phyloP scores from a whole-genome alignment of 345 rosid genomes.

The Lepidium africanum region DNA sequence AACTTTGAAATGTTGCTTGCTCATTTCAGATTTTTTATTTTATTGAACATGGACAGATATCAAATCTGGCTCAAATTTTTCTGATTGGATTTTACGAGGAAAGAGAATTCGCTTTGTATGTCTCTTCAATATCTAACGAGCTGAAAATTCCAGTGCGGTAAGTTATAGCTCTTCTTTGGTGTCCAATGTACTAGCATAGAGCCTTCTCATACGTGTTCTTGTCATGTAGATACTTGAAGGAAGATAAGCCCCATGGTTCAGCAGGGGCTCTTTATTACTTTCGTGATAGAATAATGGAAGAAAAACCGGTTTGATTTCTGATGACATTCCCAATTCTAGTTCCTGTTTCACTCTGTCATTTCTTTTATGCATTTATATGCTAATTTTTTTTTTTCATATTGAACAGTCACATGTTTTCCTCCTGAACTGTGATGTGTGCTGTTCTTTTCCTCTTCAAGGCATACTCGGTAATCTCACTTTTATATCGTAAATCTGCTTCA shows the following conservation, averaged over 20 bases:
- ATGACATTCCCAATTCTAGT: not conserved
- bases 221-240: conserved; percentile 52
- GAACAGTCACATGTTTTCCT: conserved; percentile 65
- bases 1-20: not conserved
- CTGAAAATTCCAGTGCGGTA: conserved; percentile 77
- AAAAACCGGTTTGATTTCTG: conserved; percentile 45
- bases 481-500: not conserved
- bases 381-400: not conserved
- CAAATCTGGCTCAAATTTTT: conserved; percentile 61
- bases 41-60: conserved; percentile 35
- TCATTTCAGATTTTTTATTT: not conserved
- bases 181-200: not conserved
- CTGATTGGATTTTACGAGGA: conserved; percentile 80
- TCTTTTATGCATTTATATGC: not conserved
- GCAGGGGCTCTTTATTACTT: conserved; percentile 85
- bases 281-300: conserved; percentile 68
- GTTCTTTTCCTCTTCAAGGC: conserved; percentile 66
- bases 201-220: not conserved
- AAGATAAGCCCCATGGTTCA: conserved; percentile 78
- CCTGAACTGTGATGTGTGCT: conserved; percentile 81
- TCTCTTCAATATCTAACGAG: conserved; percentile 73
- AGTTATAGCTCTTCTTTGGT: not conserved
- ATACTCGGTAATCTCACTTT: conserved; percentile 53
- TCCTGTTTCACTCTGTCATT: not conserved
- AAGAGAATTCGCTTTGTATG: conserved; percentile 68